Evolutionary conservation across 768 basidiomycete species (phyloP).

Genomic region (Hypholoma sublateritium): DNA sequence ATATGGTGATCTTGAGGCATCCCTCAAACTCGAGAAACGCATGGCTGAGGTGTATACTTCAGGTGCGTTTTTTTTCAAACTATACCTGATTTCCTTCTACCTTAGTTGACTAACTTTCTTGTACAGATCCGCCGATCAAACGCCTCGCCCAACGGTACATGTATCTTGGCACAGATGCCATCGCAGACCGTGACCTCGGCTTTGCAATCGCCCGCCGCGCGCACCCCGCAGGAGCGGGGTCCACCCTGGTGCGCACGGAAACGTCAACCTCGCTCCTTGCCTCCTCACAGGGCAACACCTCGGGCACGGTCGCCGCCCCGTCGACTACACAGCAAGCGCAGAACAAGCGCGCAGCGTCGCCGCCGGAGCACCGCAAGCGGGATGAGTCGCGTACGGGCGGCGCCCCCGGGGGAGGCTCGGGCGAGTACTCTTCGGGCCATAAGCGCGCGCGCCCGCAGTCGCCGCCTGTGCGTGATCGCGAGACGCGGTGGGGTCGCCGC

Average conservation of each 20-base stretch:
- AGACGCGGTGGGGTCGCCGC: conserved; percentile 39
- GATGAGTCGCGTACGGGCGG: conserved; percentile 17
- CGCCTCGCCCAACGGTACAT: conserved; percentile 86
- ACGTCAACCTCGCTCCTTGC: conserved; percentile 31
- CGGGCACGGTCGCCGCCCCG: conserved; percentile 2
- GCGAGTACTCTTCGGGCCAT: conserved; percentile 31
- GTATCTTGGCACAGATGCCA: conserved; percentile 83
- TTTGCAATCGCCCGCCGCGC: conserved; percentile 55
- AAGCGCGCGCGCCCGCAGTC: conserved; percentile 32
- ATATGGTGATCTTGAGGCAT: conserved; percentile 87
- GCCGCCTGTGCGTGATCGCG: conserved; percentile 29
- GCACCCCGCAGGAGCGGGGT: conserved; percentile 11
- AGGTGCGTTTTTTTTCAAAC: conserved; percentile 45
- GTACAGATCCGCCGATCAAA: conserved; percentile 83
- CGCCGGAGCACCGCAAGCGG: conserved; percentile 34
- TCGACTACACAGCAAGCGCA: background rate
- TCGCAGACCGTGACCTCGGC: conserved; percentile 87
- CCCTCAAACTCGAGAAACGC: conserved; percentile 86
- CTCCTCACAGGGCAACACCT: conserved; percentile 13
- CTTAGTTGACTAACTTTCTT: background rate
- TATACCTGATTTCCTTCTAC: background rate
- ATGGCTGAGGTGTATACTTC: conserved; percentile 86
- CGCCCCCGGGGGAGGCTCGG: conserved; percentile 7
- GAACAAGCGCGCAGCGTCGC: conserved; percentile 37
- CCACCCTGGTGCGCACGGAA: conserved; percentile 31